Evolutionary conservation across 257 asterid genomes (phyloP), one percentile per base, ranked within the genome.

Genomic region (Scutellaria minor): DNA sequence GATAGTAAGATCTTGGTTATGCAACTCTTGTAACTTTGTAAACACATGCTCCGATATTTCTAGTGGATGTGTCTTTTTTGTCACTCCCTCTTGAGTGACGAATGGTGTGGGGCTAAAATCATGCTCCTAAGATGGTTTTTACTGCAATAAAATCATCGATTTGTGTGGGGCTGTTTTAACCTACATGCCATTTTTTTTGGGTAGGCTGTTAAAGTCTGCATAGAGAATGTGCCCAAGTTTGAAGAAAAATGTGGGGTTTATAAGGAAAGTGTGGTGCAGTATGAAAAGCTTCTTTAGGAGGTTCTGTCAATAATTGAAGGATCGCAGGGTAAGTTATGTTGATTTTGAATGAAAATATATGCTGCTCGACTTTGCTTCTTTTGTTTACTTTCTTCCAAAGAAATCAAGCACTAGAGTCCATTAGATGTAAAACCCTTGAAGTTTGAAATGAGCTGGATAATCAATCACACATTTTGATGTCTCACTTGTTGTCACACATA

Each of bases 131-230:
- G 41, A 51, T 22, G 37, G 37, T 57, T 31, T 35, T 68, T 60
- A 67, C 40, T 5, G 27, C 35, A 35, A 39, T 24, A 37, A 48
- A 15, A 1, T 20, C 65, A 12, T 53, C 9, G 53, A 39, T 68
- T 59, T 44, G 72, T 53, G 35, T 54, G 53, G 37, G 51, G 64
- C 69, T 73, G 47, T 66, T 59, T 18, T 55, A 31, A 22, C 44
- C 54, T 58, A 70, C 37, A 35, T 58, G 54, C 57, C 47, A 48
- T 20, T 72, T 72, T 64, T 58, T 55, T 66, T 15, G 18, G 18
- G 60, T 53, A 92, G 98, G 98, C 93, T 79, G 88, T 80, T 70
- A 90, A 85, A 78, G 61, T 88, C 72, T 88, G 88, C 79, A 58
- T 83, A 63, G 96, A 88, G 81, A 87, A 70, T 76, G 70, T 81